phyloP scores from a whole-genome alignment of 208 protist species.

The Crithidia mellificae region DNA sequence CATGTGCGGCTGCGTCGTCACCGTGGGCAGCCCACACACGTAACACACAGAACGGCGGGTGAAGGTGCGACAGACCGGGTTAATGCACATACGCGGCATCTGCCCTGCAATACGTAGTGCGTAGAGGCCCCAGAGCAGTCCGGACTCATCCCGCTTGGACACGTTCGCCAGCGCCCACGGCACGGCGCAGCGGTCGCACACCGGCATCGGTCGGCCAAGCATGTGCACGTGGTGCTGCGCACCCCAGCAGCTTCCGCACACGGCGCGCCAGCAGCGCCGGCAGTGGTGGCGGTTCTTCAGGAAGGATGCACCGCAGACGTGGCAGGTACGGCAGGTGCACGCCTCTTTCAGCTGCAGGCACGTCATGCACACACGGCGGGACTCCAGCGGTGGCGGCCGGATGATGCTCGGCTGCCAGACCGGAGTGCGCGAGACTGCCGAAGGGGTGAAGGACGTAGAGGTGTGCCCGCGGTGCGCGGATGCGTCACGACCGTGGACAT shows the following conservation, averaged over 20 bases:
- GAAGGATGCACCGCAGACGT: conserved; percentile 37
- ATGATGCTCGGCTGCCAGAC: conserved; percentile 25
- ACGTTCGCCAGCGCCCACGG: conserved; percentile 56
- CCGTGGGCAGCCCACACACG: conserved; percentile 59
- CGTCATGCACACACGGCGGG: conserved; percentile 40
- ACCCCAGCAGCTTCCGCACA: conserved; percentile 61
- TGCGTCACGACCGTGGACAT: not conserved
- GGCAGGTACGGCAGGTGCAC: conserved; percentile 57
- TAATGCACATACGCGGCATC: conserved; percentile 66
- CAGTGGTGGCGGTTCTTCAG: conserved; percentile 67
- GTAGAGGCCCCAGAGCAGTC: conserved; percentile 75
- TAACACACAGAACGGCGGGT: conserved; percentile 53
- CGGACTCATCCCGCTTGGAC: conserved; percentile 31
- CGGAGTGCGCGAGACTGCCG: not conserved
- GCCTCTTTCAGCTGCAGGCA: conserved; percentile 48
- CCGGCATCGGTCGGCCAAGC: conserved; percentile 39
- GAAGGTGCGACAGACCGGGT: conserved; percentile 45
- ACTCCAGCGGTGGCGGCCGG: conserved; percentile 36
- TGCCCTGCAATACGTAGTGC: conserved; percentile 48
- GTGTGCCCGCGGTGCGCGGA: not conserved
- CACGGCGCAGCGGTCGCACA: conserved; percentile 69
- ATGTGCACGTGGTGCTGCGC: conserved; percentile 57
- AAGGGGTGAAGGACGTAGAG: not conserved
- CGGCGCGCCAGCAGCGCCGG: conserved; percentile 65
- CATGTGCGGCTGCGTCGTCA: conserved; percentile 62